phyloP scores from a whole-genome alignment of 768 basidiomycete species.

The Pleurotus citrinopileatus region DNA sequence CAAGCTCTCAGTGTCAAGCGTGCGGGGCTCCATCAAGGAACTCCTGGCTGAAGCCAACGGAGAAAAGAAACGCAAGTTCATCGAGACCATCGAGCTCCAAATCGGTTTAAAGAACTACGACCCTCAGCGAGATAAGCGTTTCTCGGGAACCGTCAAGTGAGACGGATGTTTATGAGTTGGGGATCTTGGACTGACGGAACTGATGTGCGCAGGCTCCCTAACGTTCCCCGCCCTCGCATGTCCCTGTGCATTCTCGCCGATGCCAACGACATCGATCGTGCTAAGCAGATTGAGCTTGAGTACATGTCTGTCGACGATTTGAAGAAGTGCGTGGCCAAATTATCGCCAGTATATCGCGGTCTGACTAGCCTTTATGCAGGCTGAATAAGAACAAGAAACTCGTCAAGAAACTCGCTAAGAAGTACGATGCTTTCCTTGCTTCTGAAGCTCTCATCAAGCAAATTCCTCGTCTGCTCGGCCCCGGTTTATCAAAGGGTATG shows the following conservation, averaged over 20 bases:
- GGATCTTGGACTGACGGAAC: slow-evolving; percentile 1
- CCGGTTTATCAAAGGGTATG: slow-evolving; percentile 97
- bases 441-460: slow-evolving; percentile 99
- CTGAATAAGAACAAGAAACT: slow-evolving; percentile 99
- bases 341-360: background rate
- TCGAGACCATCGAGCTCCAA: slow-evolving; percentile 95
- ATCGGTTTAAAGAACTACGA: slow-evolving; percentile 99
- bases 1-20: slow-evolving; percentile 99
- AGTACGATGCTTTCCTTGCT: slow-evolving; percentile 97
- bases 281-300: slow-evolving; percentile 96
- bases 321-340: slow-evolving; percentile 74
- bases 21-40: slow-evolving; percentile 96
- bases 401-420: slow-evolving; percentile 99
- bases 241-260: slow-evolving; percentile 99
- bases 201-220: slow-evolving; percentile 67
- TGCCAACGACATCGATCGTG: slow-evolving; percentile 97
- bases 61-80: slow-evolving; percentile 91
- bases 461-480: slow-evolving; percentile 98
- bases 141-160: slow-evolving; percentile 97
- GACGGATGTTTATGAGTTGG: slow-evolving; percentile 18
- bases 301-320: slow-evolving; percentile 99
- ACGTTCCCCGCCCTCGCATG: slow-evolving; percentile 98
- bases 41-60: slow-evolving; percentile 80
- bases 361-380: slow-evolving; percentile 33
- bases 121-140: slow-evolving; percentile 99